Evolutionary conservation across 139 green algal genomes (phyloP).

Genomic region (Chlamydomonas schloesseri): DNA sequence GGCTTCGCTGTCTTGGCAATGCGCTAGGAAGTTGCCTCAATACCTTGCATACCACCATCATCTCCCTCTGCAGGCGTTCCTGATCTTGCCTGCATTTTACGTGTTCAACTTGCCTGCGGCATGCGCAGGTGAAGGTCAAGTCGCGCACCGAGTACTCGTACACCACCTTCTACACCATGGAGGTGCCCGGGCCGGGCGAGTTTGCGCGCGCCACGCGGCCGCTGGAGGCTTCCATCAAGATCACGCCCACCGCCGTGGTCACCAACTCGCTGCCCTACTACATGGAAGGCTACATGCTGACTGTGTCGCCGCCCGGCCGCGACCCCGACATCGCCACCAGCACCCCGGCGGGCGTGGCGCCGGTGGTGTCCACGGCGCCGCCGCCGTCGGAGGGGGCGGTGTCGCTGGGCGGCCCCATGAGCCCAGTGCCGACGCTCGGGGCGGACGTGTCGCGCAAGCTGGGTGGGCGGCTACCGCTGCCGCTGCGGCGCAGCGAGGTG

Average conservation of each 20-base stretch:
- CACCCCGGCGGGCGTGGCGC: too few relatives aligned
- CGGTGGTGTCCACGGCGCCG: too few relatives aligned
- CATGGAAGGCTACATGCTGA: conserved; percentile 57
- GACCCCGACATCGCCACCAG: not conserved
- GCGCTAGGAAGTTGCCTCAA: too few relatives aligned
- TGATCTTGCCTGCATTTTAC: too few relatives aligned
- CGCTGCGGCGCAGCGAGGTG: not conserved
- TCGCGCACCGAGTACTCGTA: conserved; percentile 47
- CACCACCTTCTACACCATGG: conserved; percentile 48
- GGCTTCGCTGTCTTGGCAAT: too few relatives aligned
- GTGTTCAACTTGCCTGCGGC: too few relatives aligned
- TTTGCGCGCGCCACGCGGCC: conserved; percentile 66
- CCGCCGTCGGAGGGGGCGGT: too few relatives aligned
- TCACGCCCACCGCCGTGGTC: conserved; percentile 79
- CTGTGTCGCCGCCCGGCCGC: not conserved
- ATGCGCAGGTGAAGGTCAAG: conserved; percentile 37
- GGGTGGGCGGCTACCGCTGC: not conserved
- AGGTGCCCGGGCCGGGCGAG: conserved; percentile 61
- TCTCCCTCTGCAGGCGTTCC: too few relatives aligned
- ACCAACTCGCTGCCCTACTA: conserved; percentile 84
- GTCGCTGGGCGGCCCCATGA: too few relatives aligned
- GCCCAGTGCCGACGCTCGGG: too few relatives aligned
- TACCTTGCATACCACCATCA: too few relatives aligned
- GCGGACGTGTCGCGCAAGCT: not conserved
- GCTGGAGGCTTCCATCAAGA: conserved; percentile 78